Evolutionary conservation across 2,329 filamentous ascomycete genomes (phyloP).

Genomic region (Diaporthe amygdali): DNA sequence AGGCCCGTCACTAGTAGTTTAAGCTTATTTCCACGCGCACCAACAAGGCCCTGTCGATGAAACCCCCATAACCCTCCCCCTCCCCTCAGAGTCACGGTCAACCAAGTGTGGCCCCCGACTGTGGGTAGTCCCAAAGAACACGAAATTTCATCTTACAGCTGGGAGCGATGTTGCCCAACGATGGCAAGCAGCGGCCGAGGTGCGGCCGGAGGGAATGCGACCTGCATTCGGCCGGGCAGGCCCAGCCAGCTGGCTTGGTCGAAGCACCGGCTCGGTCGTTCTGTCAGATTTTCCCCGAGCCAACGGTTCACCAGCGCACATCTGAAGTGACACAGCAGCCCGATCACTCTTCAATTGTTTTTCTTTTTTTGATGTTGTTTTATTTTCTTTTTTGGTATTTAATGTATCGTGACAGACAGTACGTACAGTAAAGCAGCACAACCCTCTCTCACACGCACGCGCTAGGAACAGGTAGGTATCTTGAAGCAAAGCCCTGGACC

Average conservation of each 20-base stretch:
- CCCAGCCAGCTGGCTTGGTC: background rate
- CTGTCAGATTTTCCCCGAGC: background rate
- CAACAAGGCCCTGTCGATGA: background rate
- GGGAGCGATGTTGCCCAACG: conserved; percentile 8
- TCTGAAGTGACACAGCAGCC: background rate
- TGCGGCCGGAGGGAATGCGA: conserved; percentile 4
- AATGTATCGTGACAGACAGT: background rate
- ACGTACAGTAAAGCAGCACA: background rate
- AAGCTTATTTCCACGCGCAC: conserved; percentile 9
- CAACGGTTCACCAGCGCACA: conserved; percentile 1
- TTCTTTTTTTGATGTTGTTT: background rate
- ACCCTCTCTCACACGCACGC: background rate
- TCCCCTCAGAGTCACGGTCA: background rate
- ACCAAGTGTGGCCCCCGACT: background rate
- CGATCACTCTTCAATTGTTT: background rate
- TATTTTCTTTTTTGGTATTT: conserved; percentile 2
- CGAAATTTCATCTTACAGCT: background rate
- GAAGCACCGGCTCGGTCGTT: background rate
- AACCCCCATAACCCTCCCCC: background rate
- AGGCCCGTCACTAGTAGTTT: conserved; percentile 9
- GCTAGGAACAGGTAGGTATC: conserved; percentile 12
- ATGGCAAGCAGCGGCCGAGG: conserved; percentile 5
- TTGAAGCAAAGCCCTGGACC: background rate
- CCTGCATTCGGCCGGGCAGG: background rate
- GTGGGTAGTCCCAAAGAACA: background rate